Base-by-base conservation (phyloP, 306 rosid species). In the Arachis stenosperma region DNA sequence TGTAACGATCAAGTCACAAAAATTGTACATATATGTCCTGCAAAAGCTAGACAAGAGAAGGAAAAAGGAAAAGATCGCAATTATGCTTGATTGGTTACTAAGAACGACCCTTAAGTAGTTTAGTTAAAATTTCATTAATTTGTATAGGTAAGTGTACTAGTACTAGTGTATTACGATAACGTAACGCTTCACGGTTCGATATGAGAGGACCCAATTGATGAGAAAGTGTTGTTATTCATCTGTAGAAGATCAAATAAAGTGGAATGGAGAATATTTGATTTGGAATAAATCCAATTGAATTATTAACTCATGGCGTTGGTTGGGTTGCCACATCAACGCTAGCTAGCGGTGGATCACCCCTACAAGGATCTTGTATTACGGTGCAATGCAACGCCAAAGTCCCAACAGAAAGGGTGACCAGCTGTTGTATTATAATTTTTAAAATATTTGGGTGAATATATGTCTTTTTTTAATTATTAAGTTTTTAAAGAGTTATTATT, bases 221-320 rank as follows among this genome's bases (percentile, higher is more conserved):
- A 52, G 14, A 73, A 15, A 48, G 30, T 62, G 62, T 29, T 74
- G 27, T 22, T 22, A 22, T 22, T 22, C 27, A 22, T 22, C 27
- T 22, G 9, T 52, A 53, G 64, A 53, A 37, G 6, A 9, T 37
- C 41, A 5, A 52, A 11, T 43, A 30, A 44, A 42, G 13, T 47
- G 7, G 22, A 33, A 60, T 47, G 17, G 6, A 60, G 52, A 74
- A 17, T 51, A 6, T 40, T 65, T 40, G 4, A 17, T 9, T 41
- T 73, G 17, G 30, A 61, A 61, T 52, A 69, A 41, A 55, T 7
- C n/a, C 78, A 40, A 52, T 41, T 52, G 9, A 74, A 17, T 30
- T 17, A 39, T 50, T 40, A 29, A 8, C 7, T 27, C 10, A 36
- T 67, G 44, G 5, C 61, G 80, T 67, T 67, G n/a, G 39, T 15